Conservation (phyloP, 2,329 filamentous ascomycete genomes). For the Pseudogymnoascus destructans region DNA sequence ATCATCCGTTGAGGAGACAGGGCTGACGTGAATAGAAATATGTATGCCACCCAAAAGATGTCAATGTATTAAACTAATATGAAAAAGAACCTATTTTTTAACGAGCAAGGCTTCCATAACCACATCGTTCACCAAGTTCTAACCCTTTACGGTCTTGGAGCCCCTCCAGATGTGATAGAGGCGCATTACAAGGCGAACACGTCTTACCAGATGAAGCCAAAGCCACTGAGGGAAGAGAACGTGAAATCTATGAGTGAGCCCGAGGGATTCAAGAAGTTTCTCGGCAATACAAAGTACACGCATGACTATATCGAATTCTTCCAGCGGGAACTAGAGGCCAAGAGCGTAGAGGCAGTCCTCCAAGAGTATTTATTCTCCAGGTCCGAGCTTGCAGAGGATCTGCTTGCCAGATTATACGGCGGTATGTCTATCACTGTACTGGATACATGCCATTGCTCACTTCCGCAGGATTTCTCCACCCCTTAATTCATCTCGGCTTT, state of each 20-base stretch:
- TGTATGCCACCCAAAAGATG: conserved; percentile 20
- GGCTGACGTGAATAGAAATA: conserved; percentile 9
- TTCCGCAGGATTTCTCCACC: conserved; percentile 53
- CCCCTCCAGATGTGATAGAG: conserved; percentile 44
- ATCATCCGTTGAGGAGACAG: background rate
- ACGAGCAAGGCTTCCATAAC: conserved; percentile 62
- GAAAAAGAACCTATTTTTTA: conserved; percentile 69
- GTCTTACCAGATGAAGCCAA: conserved; percentile 48
- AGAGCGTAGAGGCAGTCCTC: conserved; percentile 49
- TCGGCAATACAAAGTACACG: conserved; percentile 56
- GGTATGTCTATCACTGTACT: conserved; percentile 30
- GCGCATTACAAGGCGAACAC: conserved; percentile 51
- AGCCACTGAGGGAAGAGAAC: conserved; percentile 35
- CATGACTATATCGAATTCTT: conserved; percentile 67
- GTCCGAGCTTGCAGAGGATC: conserved; percentile 49
- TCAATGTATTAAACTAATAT: conserved; percentile 38
- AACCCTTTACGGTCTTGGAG: conserved; percentile 63
- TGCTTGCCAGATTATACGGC: conserved; percentile 55
- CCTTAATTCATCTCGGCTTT: conserved; percentile 74
- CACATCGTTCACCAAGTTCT: conserved; percentile 72
- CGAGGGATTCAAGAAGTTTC: conserved; percentile 39
- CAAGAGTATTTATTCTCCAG: conserved; percentile 56
- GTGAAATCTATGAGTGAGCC: conserved; percentile 38
- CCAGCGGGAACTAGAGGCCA: conserved; percentile 53
- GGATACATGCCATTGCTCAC: background rate